These are phyloP conservation scores for Prunus davidiana DNA, from an alignment of 306 rosid species.

Conservation along the genomic window DNA sequence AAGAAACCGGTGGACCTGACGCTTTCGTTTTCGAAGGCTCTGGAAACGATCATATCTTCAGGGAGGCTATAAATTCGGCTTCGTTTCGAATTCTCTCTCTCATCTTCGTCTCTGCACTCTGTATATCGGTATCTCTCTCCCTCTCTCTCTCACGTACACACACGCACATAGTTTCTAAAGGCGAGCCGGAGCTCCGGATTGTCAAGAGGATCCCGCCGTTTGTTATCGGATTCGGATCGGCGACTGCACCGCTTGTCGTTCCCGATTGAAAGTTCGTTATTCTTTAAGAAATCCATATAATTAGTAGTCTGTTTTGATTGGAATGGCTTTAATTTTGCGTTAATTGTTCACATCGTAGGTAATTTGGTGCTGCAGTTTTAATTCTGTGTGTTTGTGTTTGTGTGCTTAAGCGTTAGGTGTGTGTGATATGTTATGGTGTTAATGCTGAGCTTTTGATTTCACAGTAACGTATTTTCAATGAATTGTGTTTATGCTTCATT, in stretches of 20 bases:
- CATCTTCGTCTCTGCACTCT: background rate
- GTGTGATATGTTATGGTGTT: background rate
- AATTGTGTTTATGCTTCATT: background rate
- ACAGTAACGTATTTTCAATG: background rate
- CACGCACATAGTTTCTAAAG: background rate
- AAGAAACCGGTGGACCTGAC: background rate
- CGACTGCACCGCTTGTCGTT: conserved; percentile 17
- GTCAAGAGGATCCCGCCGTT: background rate
- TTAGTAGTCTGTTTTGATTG: background rate
- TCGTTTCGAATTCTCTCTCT: background rate
- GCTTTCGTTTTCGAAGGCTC: conserved; percentile 39
- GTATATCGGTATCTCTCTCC: background rate
- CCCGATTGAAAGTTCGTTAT: conserved; percentile 44
- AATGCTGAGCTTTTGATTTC: background rate
- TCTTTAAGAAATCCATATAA: conserved; percentile 18
- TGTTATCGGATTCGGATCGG: conserved; percentile 6
- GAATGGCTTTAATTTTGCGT: background rate
- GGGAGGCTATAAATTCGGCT: conserved; percentile 23
- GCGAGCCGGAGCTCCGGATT: conserved; percentile 33
- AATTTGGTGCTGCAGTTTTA: background rate
- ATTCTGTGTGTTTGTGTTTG: background rate
- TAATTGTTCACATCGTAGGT: conserved; percentile 25
- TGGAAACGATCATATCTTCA: conserved; percentile 11
- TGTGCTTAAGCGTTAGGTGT: background rate
- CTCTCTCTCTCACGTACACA: background rate